Evolutionary conservation across 2,329 filamentous ascomycete genomes (phyloP).

Genomic region (Diaporthe sp.): DNA sequence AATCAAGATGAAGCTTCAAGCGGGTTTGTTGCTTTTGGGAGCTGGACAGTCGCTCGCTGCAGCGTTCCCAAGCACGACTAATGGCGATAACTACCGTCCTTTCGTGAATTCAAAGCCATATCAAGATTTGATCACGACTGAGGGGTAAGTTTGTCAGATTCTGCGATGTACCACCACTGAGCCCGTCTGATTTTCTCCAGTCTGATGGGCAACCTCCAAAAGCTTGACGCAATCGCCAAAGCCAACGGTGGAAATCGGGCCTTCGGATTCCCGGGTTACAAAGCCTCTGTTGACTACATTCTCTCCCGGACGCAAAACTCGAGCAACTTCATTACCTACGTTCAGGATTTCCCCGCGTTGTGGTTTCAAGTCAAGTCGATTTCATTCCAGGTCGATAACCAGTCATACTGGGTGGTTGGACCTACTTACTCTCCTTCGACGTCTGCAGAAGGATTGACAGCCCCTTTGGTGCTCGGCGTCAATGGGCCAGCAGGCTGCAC

Average conservation of each 20-base stretch:
- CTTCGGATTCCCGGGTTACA: conserved; percentile 68
- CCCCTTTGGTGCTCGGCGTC: background rate
- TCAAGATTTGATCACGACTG: conserved; percentile 5
- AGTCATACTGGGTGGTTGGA: background rate
- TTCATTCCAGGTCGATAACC: background rate
- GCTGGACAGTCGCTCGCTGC: background rate
- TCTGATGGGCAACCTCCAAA: conserved; percentile 1
- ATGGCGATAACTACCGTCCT: background rate
- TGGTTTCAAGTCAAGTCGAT: conserved; percentile 18
- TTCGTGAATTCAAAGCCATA: background rate
- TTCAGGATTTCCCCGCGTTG: background rate
- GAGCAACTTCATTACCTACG: background rate
- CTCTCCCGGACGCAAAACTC: conserved; percentile 40
- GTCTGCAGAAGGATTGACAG: background rate
- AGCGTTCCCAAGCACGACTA: background rate
- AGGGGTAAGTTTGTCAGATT: background rate
- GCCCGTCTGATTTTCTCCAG: background rate
- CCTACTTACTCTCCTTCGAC: conserved; percentile 16
- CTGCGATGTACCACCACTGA: background rate
- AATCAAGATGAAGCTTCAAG: background rate
- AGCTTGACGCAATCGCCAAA: conserved; percentile 59
- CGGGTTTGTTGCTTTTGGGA: background rate
- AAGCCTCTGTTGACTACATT: conserved; percentile 67
- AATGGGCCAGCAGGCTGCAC: conserved; percentile 1
- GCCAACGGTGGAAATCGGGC: conserved; percentile 69